These are phyloP conservation scores for Hygrocybe coccinea DNA, from an alignment of 768 basidiomycete genomes.

Conservation along the genomic window DNA sequence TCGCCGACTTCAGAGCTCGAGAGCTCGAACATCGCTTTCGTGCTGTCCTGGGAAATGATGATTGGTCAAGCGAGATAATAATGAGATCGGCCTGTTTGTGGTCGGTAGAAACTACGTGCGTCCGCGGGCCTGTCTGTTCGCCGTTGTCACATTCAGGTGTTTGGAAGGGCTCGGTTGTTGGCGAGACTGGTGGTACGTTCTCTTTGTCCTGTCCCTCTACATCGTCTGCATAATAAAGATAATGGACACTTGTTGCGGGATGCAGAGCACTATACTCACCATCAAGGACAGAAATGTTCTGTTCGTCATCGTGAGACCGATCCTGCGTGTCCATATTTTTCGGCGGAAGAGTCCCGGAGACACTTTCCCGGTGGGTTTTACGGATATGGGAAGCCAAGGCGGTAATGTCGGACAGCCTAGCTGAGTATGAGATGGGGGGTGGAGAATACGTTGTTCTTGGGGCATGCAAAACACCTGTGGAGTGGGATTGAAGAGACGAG, in stretches of 20 bases:
- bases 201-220: background rate
- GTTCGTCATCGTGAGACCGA: background rate
- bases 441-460: background rate
- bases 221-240: background rate
- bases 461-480: background rate
- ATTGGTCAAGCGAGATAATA: background rate
- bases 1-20: background rate
- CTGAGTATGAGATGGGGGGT: conserved; percentile 2
- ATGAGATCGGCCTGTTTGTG: background rate
- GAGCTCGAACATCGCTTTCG: background rate
- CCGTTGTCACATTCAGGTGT: background rate
- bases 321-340: background rate
- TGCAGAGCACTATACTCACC: background rate
- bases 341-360: background rate
- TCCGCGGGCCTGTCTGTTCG: background rate
- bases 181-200: background rate
- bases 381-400: background rate
- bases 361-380: background rate
- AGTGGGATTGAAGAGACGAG: background rate
- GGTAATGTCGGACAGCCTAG: background rate
- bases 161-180: background rate
- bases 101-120: too few relatives aligned
- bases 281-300: background rate
- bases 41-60: background rate
- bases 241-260: background rate